These are phyloP conservation scores for Lasiodiplodia citricola DNA, from an alignment of 2,329 filamentous ascomycete genomes.

Conservation along the genomic window DNA sequence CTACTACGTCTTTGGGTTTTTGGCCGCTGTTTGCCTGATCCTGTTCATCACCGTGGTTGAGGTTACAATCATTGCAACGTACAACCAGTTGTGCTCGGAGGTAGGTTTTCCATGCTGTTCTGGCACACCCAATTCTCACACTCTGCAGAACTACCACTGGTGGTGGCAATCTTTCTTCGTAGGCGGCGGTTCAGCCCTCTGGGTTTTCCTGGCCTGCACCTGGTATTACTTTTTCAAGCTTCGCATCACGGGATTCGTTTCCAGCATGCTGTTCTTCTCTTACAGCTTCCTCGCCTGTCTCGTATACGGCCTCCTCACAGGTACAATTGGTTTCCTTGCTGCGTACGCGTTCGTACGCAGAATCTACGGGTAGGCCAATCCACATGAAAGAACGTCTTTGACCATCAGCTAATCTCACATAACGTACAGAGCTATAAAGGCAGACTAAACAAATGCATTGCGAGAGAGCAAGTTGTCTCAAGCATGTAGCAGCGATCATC, in stretches of 20 bases:
- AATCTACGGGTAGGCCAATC: slow-evolving; percentile 74
- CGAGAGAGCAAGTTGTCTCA: background rate
- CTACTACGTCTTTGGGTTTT: slow-evolving; percentile 90
- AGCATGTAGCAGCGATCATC: background rate
- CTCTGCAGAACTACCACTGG: slow-evolving; percentile 76
- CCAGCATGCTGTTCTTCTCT: slow-evolving; percentile 80
- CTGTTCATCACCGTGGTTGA: slow-evolving; percentile 79
- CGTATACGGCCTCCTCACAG: slow-evolving; percentile 80
- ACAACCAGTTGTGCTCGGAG: slow-evolving; percentile 81
- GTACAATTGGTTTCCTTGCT: slow-evolving; percentile 83
- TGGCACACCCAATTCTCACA: background rate
- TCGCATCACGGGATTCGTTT: slow-evolving; percentile 80
- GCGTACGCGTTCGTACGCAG: slow-evolving; percentile 83
- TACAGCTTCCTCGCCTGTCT: slow-evolving; percentile 83
- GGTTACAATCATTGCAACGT: slow-evolving; percentile 82
- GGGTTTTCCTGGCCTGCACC: slow-evolving; percentile 81
- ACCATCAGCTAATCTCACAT: background rate
- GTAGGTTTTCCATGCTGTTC: slow-evolving; percentile 42
- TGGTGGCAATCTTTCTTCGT: slow-evolving; percentile 90
- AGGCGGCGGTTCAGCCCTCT: slow-evolving; percentile 75
- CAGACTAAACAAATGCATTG: slow-evolving; percentile 8
- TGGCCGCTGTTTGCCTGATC: slow-evolving; percentile 74
- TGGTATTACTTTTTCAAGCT: slow-evolving; percentile 86
- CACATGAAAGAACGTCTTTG: background rate
- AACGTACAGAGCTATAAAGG: slow-evolving; percentile 25